Conservation (phyloP, 2,329 filamentous ascomycete genomes). For the Delphinella strobiligena region DNA sequence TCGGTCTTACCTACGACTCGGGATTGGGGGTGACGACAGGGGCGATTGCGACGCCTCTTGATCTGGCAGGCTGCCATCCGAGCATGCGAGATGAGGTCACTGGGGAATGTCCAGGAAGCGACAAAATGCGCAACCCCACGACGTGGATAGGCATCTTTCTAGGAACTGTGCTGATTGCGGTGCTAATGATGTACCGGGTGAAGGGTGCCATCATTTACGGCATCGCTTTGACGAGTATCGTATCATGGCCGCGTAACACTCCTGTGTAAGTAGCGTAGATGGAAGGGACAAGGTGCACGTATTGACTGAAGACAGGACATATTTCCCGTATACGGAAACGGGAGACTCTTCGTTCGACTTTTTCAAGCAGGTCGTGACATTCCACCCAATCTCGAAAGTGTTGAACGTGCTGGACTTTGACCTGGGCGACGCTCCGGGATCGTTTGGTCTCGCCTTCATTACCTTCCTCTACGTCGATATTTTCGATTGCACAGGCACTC, state of each 20-base stretch:
- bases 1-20: conserved; percentile 66
- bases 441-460: conserved; percentile 74
- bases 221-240: conserved; percentile 72
- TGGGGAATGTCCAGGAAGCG: conserved; percentile 49
- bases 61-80: conserved; percentile 57
- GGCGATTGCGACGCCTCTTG: conserved; percentile 53
- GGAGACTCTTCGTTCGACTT: conserved; percentile 68
- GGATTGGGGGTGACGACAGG: conserved; percentile 72
- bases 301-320: too few species aligned
- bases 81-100: conserved; percentile 18
- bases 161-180: conserved; percentile 65
- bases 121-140: conserved; percentile 71
- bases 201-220: conserved; percentile 79
- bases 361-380: conserved; percentile 77
- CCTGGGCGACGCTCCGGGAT: conserved; percentile 53
- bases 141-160: conserved; percentile 88
- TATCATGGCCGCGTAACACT: conserved; percentile 74
- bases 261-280: too few species aligned
- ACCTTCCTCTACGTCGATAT: conserved; percentile 89
- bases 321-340: conserved; percentile 60
- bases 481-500: conserved; percentile 71
- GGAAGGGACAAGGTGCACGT: too few species aligned
- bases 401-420: conserved; percentile 66
- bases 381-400: conserved; percentile 61
- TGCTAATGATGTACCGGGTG: conserved; percentile 75